Conservation (phyloP, 495 filamentous ascomycete species). For the Amniculicola lignicola region DNA sequence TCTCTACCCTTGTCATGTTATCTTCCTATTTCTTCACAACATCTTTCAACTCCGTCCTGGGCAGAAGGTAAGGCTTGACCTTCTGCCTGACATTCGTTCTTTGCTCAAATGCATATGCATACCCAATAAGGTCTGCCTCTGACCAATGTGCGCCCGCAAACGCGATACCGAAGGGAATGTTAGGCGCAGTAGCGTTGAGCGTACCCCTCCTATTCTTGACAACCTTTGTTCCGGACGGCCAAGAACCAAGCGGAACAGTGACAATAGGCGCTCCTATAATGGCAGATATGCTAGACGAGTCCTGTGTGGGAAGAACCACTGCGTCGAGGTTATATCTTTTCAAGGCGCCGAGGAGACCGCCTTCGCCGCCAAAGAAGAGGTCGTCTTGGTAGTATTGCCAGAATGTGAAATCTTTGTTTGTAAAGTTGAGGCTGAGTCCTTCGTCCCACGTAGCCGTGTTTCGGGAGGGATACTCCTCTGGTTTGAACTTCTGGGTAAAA, state of each 20-base stretch:
- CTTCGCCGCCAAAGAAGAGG: conserved; percentile 47
- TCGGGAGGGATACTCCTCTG: conserved; percentile 51
- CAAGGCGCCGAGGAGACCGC: conserved; percentile 52
- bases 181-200: conserved; percentile 47
- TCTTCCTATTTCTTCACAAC: conserved; percentile 17
- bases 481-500: conserved; percentile 47
- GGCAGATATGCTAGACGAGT: conserved; percentile 47
- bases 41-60: conserved; percentile 46
- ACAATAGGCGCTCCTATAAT: conserved; percentile 51
- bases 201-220: conserved; percentile 41
- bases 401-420: conserved; percentile 40
- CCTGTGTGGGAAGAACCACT: conserved; percentile 50
- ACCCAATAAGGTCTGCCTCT: conserved; percentile 57
- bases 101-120: conserved; percentile 69
- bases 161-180: conserved; percentile 56
- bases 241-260: conserved; percentile 54
- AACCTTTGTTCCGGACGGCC: conserved; percentile 47
- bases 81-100: conserved; percentile 51
- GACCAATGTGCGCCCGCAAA: conserved; percentile 58
- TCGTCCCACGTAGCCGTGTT: conserved; percentile 50
- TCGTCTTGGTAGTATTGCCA: conserved; percentile 43
- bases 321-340: conserved; percentile 49
- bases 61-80: conserved; percentile 49
- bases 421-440: conserved; percentile 40
- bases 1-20: too few species aligned